phyloP scores from a whole-genome alignment of 2,329 filamentous ascomycete genomes.

The Aspergillus pseudoterreus region DNA sequence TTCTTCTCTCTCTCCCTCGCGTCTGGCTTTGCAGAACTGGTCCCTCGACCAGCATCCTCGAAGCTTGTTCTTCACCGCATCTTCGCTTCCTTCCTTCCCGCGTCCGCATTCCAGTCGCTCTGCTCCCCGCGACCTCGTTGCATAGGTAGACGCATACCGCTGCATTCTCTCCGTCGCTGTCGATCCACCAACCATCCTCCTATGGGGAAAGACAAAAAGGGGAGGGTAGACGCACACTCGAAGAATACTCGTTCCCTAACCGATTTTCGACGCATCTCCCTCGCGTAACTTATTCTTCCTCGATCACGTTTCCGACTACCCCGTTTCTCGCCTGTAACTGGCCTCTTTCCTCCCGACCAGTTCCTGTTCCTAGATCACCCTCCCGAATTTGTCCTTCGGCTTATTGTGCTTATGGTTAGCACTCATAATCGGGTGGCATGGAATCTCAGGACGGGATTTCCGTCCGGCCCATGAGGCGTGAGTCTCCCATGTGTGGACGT shows the following conservation, averaged over 20 bases:
- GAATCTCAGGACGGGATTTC: conserved; percentile 52
- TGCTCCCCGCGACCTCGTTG: conserved; percentile 22
- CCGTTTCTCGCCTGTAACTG: neutral
- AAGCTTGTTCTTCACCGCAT: conserved; percentile 13
- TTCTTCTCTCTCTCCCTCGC: conserved; percentile 8
- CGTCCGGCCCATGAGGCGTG: conserved; percentile 65
- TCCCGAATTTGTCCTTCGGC: neutral
- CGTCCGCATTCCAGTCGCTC: conserved; percentile 26
- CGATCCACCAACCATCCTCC: neutral
- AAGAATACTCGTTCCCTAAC: neutral
- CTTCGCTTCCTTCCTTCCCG: conserved; percentile 11
- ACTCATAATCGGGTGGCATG: conserved; percentile 32
- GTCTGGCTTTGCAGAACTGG: conserved; percentile 8
- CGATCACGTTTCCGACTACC: conserved; percentile 7
- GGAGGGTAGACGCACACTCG: neutral
- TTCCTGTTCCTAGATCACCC: neutral
- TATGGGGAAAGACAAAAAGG: neutral
- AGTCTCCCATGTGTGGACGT: conserved; percentile 29
- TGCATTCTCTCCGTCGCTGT: conserved; percentile 30
- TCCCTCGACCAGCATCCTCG: neutral
- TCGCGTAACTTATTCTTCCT: neutral
- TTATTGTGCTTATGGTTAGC: conserved; percentile 28
- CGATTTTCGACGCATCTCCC: neutral
- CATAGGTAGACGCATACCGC: conserved; percentile 19
- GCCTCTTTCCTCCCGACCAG: neutral